Evolutionary conservation across 306 rosid species (phyloP), one percentile per base, ranked within the genome.

Genomic region (Quercus suber): DNA sequence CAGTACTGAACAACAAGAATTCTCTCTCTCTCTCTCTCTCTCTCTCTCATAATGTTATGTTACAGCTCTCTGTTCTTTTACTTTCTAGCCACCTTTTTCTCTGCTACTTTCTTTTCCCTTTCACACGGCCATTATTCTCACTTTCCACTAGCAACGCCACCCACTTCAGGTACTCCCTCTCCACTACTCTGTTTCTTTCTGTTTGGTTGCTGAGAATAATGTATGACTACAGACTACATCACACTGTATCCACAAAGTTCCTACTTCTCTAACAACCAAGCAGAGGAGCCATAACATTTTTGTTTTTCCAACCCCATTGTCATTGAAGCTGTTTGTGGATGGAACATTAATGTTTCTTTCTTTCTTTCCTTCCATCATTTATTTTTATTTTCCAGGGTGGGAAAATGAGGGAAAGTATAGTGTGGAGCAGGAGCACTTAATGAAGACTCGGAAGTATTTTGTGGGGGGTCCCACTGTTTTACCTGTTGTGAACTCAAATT

Each of bases 401-500:
- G 75, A 75, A 33, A 65, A 30, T 28, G 90, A 76, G 18, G 84
- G 64, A 20, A 65, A 65, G 17, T 74, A 30, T 55, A 84, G 63
- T 41, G 81, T 60, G 61, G 80, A 65, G 64, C 58, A 31, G 20
- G 17, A 12, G 64, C 58, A 43, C 20, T 57, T 30, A 30, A 41
- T 59, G 84, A 79, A 72, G 77, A 78, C 75, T 31, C 72, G 51
- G 70, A 82, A 77, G 81, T 71, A 76, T 51, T 27, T 60, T 33
- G 82, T 77, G 76, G 91, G 81, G 73, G 89, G 81, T 43, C 91
- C 91, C 13, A 21, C 21, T 23, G 71, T 21, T 52, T 86, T 76
- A 55, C 84, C 91, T 53, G 55, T 81, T 61, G 83, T 85, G 58
- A 52, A 67, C 64, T 73, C 87, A 14, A 76, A 82, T 25, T 30